Evolutionary conservation across 2,329 filamentous ascomycete species (phyloP).

Genomic region (Aspergillus sp.): DNA sequence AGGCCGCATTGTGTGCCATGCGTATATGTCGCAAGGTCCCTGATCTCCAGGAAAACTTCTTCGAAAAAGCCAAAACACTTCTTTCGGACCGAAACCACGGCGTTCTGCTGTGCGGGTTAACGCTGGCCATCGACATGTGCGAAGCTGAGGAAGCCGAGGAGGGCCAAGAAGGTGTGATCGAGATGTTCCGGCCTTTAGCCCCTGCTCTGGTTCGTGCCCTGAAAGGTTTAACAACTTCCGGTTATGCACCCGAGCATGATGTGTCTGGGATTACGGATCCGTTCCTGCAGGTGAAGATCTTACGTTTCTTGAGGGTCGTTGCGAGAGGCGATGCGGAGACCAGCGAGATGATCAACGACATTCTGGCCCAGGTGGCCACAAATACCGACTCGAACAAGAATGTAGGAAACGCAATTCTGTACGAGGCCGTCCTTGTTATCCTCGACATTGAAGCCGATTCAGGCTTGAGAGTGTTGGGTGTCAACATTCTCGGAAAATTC

Average conservation of each 20-base stretch:
- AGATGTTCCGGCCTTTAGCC: conserved; percentile 84
- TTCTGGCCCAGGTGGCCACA: conserved; percentile 91
- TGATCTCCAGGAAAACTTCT: conserved; percentile 91
- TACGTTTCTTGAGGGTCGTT: conserved; percentile 76
- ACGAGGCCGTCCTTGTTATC: conserved; percentile 94
- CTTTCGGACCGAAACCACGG: conserved; percentile 93
- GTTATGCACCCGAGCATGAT: conserved; percentile 95
- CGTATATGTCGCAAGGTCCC: conserved; percentile 97
- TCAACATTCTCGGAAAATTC: conserved; percentile 98
- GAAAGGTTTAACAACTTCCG: conserved; percentile 87
- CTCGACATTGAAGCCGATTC: conserved; percentile 98
- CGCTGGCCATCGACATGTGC: conserved; percentile 83
- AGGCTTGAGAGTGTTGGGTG: conserved; percentile 83
- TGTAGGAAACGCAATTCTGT: conserved; percentile 94
- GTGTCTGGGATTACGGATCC: conserved; percentile 97
- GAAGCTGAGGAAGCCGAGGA: conserved; percentile 91
- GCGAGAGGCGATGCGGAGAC: conserved; percentile 78
- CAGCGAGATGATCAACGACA: conserved; percentile 98
- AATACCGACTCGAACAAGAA: conserved; percentile 99
- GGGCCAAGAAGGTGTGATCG: conserved; percentile 80
- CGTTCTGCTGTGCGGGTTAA: conserved; percentile 85
- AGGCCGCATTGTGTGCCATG: conserved; percentile 98
- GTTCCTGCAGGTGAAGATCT: conserved; percentile 93
- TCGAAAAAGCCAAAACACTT: conserved; percentile 85
- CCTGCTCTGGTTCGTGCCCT: conserved; percentile 79